Evolutionary conservation across 768 basidiomycete species (phyloP).

Genomic region (Naganishia friedmannii): DNA sequence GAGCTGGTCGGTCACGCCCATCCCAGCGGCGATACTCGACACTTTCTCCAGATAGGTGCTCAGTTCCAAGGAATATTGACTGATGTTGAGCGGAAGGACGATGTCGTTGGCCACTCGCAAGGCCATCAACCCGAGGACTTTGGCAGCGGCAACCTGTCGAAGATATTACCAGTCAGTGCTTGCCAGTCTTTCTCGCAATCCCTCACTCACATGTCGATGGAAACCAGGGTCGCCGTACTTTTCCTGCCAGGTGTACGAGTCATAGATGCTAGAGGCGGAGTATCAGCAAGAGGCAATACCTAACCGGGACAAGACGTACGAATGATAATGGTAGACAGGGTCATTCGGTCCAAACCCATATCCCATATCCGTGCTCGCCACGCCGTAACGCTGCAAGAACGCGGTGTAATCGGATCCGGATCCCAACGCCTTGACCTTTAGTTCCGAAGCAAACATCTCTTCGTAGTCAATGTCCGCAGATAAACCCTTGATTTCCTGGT

Average conservation of each 20-base stretch:
- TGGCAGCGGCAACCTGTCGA: slow-evolving; percentile 64
- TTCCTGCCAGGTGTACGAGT: slow-evolving; percentile 70
- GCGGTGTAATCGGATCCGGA: slow-evolving; percentile 89
- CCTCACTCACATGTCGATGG: slow-evolving; percentile 17
- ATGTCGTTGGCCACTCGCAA: slow-evolving; percentile 61
- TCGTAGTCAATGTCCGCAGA: slow-evolving; percentile 33
- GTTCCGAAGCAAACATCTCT: slow-evolving; percentile 33
- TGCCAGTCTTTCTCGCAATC: not conserved
- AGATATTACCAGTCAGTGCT: not conserved
- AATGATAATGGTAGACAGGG: slow-evolving; percentile 65
- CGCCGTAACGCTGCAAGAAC: slow-evolving; percentile 76
- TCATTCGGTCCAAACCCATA: slow-evolving; percentile 49
- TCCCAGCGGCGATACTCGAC: slow-evolving; percentile 54
- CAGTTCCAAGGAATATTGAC: slow-evolving; percentile 64
- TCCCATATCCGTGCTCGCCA: slow-evolving; percentile 53
- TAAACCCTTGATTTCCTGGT: slow-evolving; percentile 27
- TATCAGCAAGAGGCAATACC: not conserved
- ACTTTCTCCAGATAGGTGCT: slow-evolving; percentile 60
- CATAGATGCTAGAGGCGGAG: slow-evolving; percentile 66
- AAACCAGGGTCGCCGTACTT: slow-evolving; percentile 61
- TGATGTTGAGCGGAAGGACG: slow-evolving; percentile 67
- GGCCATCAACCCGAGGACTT: slow-evolving; percentile 62
- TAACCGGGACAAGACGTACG: slow-evolving; percentile 10
- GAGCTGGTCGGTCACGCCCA: slow-evolving; percentile 35
- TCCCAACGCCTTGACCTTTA: slow-evolving; percentile 62